Evolutionary conservation across 169 alveolate species (phyloP).

Genomic region (Perkinsus chesapeaki): DNA sequence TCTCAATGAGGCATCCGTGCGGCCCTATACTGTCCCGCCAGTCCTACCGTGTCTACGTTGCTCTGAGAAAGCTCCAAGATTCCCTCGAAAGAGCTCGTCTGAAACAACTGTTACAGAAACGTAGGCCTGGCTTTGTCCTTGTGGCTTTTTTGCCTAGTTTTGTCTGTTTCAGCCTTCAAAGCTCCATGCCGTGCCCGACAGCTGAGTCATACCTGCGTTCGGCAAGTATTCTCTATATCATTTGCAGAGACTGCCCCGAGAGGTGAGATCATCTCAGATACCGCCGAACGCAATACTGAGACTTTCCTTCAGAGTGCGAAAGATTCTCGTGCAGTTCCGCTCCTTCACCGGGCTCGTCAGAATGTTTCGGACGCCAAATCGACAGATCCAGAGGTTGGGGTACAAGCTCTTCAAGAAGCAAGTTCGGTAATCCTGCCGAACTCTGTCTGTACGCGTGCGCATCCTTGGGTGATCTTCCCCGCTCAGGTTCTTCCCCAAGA

Average conservation of each 20-base stretch:
- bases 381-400: not conserved
- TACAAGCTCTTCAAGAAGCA: not conserved
- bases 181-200: not conserved
- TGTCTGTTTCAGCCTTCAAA: not conserved
- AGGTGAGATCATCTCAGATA: not conserved
- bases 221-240: not conserved
- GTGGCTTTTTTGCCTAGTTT: not conserved
- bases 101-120: not conserved
- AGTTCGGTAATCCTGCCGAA: not conserved
- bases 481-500: not conserved
- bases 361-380: not conserved
- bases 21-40: not conserved
- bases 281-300: not conserved
- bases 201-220: not conserved
- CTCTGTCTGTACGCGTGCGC: not conserved
- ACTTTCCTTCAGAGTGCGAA: not conserved
- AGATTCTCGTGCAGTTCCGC: not conserved
- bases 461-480: not conserved
- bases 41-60: not conserved
- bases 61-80: not conserved
- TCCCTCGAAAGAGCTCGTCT: not conserved
- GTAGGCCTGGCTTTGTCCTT: not conserved
- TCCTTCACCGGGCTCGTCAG: not conserved
- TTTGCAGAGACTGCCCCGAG: not conserved
- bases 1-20: not conserved